Percentiles rank a stretch among this genome's conserved stretches.
Conservation (phyloP, 1,284 basidiomycete species). For the Trametes pubescens region DNA sequence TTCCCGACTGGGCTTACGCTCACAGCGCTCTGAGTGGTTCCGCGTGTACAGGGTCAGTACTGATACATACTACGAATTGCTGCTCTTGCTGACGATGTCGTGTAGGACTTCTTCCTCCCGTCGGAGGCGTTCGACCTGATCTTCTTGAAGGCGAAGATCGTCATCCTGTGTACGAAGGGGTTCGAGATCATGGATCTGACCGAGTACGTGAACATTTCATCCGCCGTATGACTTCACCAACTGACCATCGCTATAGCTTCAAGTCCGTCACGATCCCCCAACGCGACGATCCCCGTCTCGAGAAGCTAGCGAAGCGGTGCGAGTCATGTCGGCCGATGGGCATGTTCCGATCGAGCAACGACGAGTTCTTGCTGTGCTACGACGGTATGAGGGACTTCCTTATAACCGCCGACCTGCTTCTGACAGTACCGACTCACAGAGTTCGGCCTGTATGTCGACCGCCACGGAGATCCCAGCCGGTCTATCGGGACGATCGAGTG, state of each 20-base stretch:
- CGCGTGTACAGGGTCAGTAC: constrained; percentile 76
- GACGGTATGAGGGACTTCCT: constrained; percentile 65
- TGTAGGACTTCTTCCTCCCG: constrained; percentile 88
- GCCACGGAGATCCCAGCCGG: constrained; percentile 87
- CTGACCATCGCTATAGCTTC: constrained; percentile 56
- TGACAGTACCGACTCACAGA: constrained; percentile 54
- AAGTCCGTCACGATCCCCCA: constrained; percentile 90
- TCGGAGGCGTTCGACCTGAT: constrained; percentile 90
- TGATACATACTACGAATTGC: too few species aligned
- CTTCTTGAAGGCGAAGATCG: constrained; percentile 92
- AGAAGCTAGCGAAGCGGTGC: constrained; percentile 81
- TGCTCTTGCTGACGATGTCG: not conserved
- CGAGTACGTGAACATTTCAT: constrained; percentile 61
- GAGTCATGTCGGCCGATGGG: constrained; percentile 87
- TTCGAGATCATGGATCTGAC: constrained; percentile 97
- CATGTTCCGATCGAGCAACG: constrained; percentile 90
- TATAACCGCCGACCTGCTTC: not conserved
- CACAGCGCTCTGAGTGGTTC: constrained; percentile 91
- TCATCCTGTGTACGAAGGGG: constrained; percentile 91
- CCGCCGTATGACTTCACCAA: too few species aligned
- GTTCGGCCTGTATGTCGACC: constrained; percentile 91
- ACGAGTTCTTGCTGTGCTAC: constrained; percentile 94
- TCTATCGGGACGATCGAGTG: constrained; percentile 85
- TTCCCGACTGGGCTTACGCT: constrained; percentile 76
- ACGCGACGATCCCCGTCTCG: constrained; percentile 77